Percentiles rank a stretch among this genome's conserved stretches.
Conservation (phyloP, 2,329 filamentous ascomycete genomes). For the Bertia moriformis region DNA sequence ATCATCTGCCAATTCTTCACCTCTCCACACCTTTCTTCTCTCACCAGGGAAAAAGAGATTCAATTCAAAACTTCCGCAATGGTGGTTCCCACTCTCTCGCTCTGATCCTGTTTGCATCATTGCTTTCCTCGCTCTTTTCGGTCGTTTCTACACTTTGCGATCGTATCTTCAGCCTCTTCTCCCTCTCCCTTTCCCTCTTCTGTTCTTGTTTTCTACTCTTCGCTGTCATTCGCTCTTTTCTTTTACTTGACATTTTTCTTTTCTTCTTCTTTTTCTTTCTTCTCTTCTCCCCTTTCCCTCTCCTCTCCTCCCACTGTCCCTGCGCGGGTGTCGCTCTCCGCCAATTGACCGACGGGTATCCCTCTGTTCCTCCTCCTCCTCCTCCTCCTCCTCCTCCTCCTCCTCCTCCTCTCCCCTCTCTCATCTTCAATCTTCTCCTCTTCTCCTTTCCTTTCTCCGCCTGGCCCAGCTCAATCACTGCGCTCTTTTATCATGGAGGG, state of each 20-base stretch:
- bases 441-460: background rate
- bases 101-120: too few relatives aligned
- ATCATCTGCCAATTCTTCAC: too few relatives aligned
- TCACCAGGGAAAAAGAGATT: too few relatives aligned
- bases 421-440: background rate
- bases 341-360: constrained; percentile 3
- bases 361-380: background rate
- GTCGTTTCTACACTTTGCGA: background rate
- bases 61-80: too few relatives aligned
- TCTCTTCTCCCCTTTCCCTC: constrained; percentile 3
- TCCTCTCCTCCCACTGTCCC: constrained; percentile 3
- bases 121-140: too few relatives aligned
- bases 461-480: background rate
- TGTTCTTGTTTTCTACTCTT: background rate
- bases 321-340: too few relatives aligned
- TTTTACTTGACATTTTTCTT: constrained; percentile 1
- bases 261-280: constrained; percentile 3
- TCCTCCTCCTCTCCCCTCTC: background rate
- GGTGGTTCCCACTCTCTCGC: too few relatives aligned
- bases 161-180: background rate
- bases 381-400: background rate
- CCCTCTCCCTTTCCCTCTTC: background rate
- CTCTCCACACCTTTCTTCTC: too few relatives aligned
- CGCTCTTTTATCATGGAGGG: constrained; percentile 27
- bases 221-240: background rate